Base-by-base conservation (phyloP, 2,329 filamentous ascomycete species). In the Calycina herbarum region DNA sequence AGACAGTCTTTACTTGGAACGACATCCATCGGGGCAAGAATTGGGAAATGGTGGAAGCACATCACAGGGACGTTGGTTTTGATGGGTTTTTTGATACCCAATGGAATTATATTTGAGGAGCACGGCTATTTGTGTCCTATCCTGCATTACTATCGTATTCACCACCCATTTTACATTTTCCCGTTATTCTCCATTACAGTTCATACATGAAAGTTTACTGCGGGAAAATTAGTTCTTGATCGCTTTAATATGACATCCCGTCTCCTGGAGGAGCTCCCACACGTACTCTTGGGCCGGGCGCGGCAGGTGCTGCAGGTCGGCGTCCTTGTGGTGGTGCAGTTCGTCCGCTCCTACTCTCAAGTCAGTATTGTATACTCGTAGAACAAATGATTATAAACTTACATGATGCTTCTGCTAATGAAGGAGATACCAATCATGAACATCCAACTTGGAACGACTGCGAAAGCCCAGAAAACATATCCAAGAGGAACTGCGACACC, bases 391-490 rank as follows among this genome's bases (percentile, higher is more conserved):
- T n/a, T 35, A 13, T 40, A 20, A 58, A 83, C 89, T 85, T 81
- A 93, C 91, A 94, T 93, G 78, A 94, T 85, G 65, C 82, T 85
- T 75, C 91, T 85, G 82, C 88, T 92, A 69, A 90, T 74, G 76
- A 94, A 87, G 62, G 89, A 91, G 72, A 94, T 83, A 59, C 86
- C 76, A 71, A 94, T 83, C 91, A 94, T 94, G 75, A 93, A 88
- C 64, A 86, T 79, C 91, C 91, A 94, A 81, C 89, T 87, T 65
- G 91, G 85, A 66, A 92, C 78, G 59, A 89, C 79, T 72, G 84
- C 82, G 73, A 91, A 86, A 70, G 82, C 82, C 85, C 86, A 93
- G 71, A 92, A 81, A 61, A 84, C 71, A 75, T 91, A 93, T 65
- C 84, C 91, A 56, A 89, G 78, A 48, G 89, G 89, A 62, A 90